Evolutionary conservation across 116 monocot genomes (phyloP).

Genomic region (Cymodocea nodosa): DNA sequence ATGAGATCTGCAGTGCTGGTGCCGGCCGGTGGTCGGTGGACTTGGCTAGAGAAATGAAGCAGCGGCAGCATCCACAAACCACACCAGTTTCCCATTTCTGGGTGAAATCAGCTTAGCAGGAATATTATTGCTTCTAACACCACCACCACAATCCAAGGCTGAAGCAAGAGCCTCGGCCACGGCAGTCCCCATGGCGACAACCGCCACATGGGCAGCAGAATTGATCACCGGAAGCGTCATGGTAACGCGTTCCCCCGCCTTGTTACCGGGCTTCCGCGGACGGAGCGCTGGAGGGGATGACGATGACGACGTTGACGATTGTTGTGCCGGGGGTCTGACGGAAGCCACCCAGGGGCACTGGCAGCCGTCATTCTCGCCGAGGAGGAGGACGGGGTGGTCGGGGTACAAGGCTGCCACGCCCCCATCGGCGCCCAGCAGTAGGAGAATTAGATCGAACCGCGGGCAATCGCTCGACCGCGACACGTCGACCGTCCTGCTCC

Average conservation of each 20-base stretch:
- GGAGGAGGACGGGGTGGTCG: slow-evolving; percentile 22
- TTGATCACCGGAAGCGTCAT: slow-evolving; percentile 58
- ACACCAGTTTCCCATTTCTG: slow-evolving; percentile 10
- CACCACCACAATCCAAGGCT: slow-evolving; percentile 1
- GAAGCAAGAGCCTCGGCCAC: slow-evolving; percentile 12
- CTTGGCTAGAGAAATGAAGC: slow-evolving; percentile 4
- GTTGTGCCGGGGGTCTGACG: not conserved
- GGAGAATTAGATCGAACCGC: slow-evolving; percentile 49
- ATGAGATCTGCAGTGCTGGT: no score
- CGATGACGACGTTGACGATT: not conserved
- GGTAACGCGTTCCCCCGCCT: slow-evolving; percentile 27
- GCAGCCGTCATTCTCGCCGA: slow-evolving; percentile 12
- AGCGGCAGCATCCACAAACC: slow-evolving; percentile 14
- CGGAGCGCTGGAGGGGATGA: no score
- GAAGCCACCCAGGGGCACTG: slow-evolving; percentile 6
- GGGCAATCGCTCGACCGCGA: slow-evolving; percentile 42
- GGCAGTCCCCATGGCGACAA: slow-evolving; percentile 28
- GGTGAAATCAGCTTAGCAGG: slow-evolving; percentile 4
- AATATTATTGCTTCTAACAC: not conserved
- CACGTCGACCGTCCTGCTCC: slow-evolving; percentile 26
- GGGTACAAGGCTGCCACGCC: slow-evolving; percentile 5
- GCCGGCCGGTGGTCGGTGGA: no score
- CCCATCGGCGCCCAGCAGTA: slow-evolving; percentile 18
- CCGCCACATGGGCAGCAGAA: slow-evolving; percentile 30
- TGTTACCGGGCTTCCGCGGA: not conserved